Conservation (phyloP, 768 basidiomycete species). For the Tricholoma flavovirens region DNA sequence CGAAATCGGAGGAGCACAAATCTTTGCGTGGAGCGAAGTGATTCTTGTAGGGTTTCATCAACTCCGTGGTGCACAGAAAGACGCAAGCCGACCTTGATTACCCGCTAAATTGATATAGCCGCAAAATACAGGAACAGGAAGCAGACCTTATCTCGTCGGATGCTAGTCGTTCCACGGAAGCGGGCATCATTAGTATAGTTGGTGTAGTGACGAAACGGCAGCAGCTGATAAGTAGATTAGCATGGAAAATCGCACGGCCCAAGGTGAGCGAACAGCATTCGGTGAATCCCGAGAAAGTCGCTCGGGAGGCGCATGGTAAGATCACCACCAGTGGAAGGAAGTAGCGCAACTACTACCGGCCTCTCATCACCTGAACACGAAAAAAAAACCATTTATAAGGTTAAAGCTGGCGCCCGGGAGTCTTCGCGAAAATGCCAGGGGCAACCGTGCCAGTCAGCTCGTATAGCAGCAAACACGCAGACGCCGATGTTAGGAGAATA, state of each 20-base stretch:
- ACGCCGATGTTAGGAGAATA: neutral
- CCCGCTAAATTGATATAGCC: neutral
- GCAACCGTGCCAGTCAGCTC: neutral
- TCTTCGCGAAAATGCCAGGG: neutral
- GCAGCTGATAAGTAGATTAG: neutral
- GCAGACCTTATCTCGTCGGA: neutral
- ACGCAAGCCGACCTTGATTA: neutral
- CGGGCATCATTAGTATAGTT: no score
- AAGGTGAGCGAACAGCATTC: neutral
- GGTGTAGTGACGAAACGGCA: neutral
- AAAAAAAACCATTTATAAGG: no score
- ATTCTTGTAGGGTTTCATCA: neutral
- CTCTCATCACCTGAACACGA: neutral
- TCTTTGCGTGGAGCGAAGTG: neutral
- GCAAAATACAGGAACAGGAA: neutral
- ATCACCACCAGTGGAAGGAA: neutral
- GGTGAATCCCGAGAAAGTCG: neutral
- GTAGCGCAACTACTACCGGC: neutral
- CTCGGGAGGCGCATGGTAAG: neutral
- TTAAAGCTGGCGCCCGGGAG: neutral
- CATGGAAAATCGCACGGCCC: neutral
- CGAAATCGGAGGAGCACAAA: neutral
- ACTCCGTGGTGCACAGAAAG: neutral
- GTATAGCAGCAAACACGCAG: neutral
- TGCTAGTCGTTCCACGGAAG: neutral